Percentiles rank a stretch among this genome's conserved stretches.
Evolutionary conservation across 1,284 basidiomycete genomes (phyloP).

Genomic region (Omphalotus olearius): DNA sequence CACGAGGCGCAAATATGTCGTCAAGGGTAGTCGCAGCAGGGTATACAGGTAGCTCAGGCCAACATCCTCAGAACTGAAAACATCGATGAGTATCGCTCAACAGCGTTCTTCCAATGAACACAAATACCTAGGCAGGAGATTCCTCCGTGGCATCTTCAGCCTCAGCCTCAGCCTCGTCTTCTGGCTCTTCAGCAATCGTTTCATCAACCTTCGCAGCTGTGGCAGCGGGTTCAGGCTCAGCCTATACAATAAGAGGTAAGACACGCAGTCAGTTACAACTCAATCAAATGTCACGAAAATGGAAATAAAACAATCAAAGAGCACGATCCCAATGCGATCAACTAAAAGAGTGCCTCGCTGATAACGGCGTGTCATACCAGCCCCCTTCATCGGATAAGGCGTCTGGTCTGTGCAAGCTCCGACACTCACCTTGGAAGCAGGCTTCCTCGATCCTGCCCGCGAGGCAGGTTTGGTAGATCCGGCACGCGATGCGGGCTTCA

Average conservation of each 20-base stretch:
- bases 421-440: constrained; percentile 27
- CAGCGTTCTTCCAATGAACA: background rate
- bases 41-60: no score
- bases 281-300: background rate
- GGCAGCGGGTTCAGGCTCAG: constrained; percentile 9
- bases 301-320: background rate
- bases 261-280: background rate
- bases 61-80: no score
- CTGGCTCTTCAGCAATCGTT: constrained; percentile 15
- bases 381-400: constrained; percentile 2
- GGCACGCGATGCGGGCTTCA: constrained; percentile 41
- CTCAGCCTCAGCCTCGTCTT: constrained; percentile 14
- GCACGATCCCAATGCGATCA: background rate
- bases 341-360: background rate
- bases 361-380: background rate
- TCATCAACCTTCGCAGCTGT: constrained; percentile 9
- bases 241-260: constrained; percentile 2
- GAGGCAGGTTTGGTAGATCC: constrained; percentile 38
- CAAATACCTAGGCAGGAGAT: constrained; percentile 1
- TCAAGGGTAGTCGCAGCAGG: no score
- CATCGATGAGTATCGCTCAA: no score
- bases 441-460: constrained; percentile 35
- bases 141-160: constrained; percentile 6
- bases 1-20: no score
- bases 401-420: background rate